Evolutionary conservation across 2,329 filamentous ascomycete genomes (phyloP), one percentile per base, ranked within the genome.

Genomic region (Rhytidhysteron rufulum): DNA sequence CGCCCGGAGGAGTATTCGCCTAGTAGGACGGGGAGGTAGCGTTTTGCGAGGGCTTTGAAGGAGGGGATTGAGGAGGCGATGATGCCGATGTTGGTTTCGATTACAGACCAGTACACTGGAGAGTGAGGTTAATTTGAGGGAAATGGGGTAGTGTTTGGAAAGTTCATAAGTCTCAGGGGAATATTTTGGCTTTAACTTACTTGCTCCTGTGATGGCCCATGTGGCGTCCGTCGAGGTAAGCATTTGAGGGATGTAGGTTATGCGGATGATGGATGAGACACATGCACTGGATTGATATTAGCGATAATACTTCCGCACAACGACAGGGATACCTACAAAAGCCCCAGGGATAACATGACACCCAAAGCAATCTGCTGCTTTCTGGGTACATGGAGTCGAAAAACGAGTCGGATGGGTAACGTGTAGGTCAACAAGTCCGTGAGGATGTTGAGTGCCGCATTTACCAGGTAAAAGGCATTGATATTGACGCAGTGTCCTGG

Each of bases 401-500:
- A 66, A 2, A 63, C 46, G 7, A 69, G 54, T n/a, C n/a, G n/a
- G n/a, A n/a, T n/a, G 0, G 67, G 66, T 48, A 68, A 58, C 18
- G 54, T 47, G 40, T 68, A 65, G 11, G 69, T 54, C 11, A 67
- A 51, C 6, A 63, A 16, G 37, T 69, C 66, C 17, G 59, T 67
- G 19, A 55, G 48, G 8, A 69, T 55, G 48, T 67, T 69, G 44
- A 68, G 63, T 36, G 57, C 55, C 2, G 51, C 45, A 18, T 64
- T 63, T 40, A 61, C 57, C 42, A 63, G 55, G 44, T 63, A 65
- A 46, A 68, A 69, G 2, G 44, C 45, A 11, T 55, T 46, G 15
- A 64, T 48, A 39, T 65, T 49, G 43, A 67, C 54, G 44, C 67
- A 70, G 6, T 43, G 44, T 4, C 63, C 64, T 1, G 48, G 40